Evolutionary conservation across 176 grass and related monocot genomes (phyloP).

Genomic region (Carex cristatella): DNA sequence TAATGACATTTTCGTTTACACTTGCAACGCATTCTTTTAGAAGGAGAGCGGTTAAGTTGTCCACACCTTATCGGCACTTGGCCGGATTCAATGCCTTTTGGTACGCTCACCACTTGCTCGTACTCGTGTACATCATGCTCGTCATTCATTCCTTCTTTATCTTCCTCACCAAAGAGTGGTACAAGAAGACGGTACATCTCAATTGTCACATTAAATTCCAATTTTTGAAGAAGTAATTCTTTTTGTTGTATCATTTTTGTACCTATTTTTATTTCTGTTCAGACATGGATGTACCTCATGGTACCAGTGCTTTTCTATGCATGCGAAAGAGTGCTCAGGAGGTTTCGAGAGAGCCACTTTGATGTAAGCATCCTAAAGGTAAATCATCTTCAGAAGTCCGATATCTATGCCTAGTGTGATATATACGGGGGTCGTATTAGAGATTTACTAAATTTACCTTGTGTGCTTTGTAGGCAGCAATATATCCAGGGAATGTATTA

Average conservation of each 20-base stretch:
- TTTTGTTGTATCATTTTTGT: neutral
- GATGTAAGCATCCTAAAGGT: conserved; percentile 73
- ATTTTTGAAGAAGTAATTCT: conserved; percentile 4
- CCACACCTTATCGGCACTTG: conserved; percentile 70
- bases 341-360: conserved; percentile 52
- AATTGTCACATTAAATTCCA: neutral
- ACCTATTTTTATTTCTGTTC: neutral
- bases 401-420: neutral
- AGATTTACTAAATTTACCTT: neutral
- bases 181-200: conserved; percentile 75
- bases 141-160: conserved; percentile 91
- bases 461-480: conserved; percentile 67
- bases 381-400: conserved; percentile 6
- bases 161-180: conserved; percentile 90
- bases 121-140: conserved; percentile 69
- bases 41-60: conserved; percentile 77
- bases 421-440: neutral
- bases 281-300: conserved; percentile 95
- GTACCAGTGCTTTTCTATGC: conserved; percentile 80
- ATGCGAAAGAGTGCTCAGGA: conserved; percentile 73
- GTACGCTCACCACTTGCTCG: conserved; percentile 93
- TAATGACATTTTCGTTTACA: conserved; percentile 95
- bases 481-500: conserved; percentile 92
- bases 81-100: conserved; percentile 98
- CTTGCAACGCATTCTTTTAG: conserved; percentile 80